phyloP scores from a whole-genome alignment of 441 rosid species.

The Metrosideros polymorpha region DNA sequence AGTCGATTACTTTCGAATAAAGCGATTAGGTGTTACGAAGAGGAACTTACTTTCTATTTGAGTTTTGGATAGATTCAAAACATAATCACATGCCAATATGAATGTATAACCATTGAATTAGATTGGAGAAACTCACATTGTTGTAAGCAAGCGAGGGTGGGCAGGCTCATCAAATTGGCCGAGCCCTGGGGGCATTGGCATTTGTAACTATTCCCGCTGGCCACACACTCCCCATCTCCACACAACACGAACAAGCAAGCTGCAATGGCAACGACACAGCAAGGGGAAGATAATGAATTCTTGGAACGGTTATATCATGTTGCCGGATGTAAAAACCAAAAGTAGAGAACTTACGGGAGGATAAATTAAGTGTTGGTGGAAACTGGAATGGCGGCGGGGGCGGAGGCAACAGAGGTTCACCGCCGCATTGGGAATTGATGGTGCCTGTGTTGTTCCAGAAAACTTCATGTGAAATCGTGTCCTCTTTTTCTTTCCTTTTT shows the following conservation, averaged over 20 bases:
- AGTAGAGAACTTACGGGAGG: conserved; percentile 6
- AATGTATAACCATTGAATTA: neutral
- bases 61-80: neutral
- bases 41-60: no score
- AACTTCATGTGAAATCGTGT: neutral
- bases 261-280: neutral
- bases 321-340: neutral
- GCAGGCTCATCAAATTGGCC: conserved; percentile 10
- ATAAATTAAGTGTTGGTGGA: neutral
- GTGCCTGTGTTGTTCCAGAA: conserved; percentile 23
- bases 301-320: neutral
- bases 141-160: neutral
- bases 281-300: neutral
- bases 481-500: no score
- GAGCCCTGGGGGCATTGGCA: conserved; percentile 34
- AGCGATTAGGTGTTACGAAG: no score
- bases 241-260: conserved; percentile 33
- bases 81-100: neutral
- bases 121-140: neutral
- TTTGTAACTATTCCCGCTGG: conserved; percentile 11
- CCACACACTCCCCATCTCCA: conserved; percentile 33
- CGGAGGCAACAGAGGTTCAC: conserved; percentile 18
- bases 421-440: conserved; percentile 19
- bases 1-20: neutral
- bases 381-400: conserved; percentile 3